Conservation (phyloP, 164 flowering plant species). For the Nelumbo lutea region DNA sequence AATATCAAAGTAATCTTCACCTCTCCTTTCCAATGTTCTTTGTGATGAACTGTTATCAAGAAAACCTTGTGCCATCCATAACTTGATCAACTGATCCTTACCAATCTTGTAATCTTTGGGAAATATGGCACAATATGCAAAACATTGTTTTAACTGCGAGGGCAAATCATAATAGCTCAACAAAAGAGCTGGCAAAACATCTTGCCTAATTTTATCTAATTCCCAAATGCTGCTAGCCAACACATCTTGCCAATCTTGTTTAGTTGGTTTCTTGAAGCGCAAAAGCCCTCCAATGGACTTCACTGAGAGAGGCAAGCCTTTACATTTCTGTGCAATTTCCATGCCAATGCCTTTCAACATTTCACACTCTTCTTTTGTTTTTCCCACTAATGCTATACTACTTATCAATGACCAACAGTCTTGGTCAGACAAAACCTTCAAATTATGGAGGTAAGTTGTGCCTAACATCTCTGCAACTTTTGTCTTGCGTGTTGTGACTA, state of each 20-base stretch:
- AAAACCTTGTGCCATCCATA: slow-evolving; percentile 24
- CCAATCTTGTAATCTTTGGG: slow-evolving; percentile 14
- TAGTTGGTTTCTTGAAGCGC: slow-evolving; percentile 3
- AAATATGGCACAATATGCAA: slow-evolving; percentile 24
- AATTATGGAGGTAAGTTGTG: not conserved
- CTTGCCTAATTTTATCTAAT: not conserved
- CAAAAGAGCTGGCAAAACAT: slow-evolving; percentile 14
- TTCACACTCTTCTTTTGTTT: not conserved
- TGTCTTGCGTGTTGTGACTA: slow-evolving; percentile 14
- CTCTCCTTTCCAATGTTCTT: slow-evolving; percentile 13
- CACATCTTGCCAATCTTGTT: not conserved
- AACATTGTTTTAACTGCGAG: slow-evolving; percentile 24
- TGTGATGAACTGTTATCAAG: not conserved
- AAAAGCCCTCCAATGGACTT: slow-evolving; percentile 19
- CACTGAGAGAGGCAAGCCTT: slow-evolving; percentile 4
- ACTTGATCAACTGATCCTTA: slow-evolving; percentile 16
- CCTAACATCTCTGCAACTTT: slow-evolving; percentile 9
- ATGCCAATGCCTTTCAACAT: slow-evolving; percentile 13
- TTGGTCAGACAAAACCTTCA: slow-evolving; percentile 7
- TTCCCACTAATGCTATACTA: slow-evolving; percentile 7
- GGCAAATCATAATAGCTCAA: slow-evolving; percentile 17
- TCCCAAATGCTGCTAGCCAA: slow-evolving; percentile 19
- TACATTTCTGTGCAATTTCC: slow-evolving; percentile 11
- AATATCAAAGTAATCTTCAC: slow-evolving; percentile 21
- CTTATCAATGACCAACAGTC: slow-evolving; percentile 18